Evolutionary conservation across 2,329 filamentous ascomycete species (phyloP).

Genomic region (Malbranchea zuffiana): DNA sequence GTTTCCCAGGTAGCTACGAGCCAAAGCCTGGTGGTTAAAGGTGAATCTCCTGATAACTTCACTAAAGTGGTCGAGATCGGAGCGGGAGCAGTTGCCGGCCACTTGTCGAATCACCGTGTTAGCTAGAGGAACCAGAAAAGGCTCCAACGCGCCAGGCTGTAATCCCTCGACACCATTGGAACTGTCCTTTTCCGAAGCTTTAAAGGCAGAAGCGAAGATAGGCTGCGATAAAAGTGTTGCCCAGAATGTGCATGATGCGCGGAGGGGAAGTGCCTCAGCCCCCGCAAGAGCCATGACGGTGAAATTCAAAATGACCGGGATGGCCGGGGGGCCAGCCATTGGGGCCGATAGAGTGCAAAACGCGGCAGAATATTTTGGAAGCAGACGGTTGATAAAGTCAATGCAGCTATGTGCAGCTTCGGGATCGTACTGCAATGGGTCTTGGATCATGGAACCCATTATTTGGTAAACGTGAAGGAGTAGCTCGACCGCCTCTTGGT

Average conservation of each 20-base stretch:
- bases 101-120: slow-evolving; percentile 32
- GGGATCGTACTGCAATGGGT: slow-evolving; percentile 29
- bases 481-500: slow-evolving; percentile 25
- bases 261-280: slow-evolving; percentile 37
- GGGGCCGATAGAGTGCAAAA: slow-evolving; percentile 26
- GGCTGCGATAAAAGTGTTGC: slow-evolving; percentile 29
- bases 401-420: slow-evolving; percentile 36
- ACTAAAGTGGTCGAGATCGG: slow-evolving; percentile 33
- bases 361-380: slow-evolving; percentile 32
- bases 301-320: slow-evolving; percentile 31
- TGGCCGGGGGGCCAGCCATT: slow-evolving; percentile 20
- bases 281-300: slow-evolving; percentile 32
- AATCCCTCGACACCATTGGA: slow-evolving; percentile 11
- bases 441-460: slow-evolving; percentile 29
- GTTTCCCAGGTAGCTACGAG: slow-evolving; percentile 28
- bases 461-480: slow-evolving; percentile 32
- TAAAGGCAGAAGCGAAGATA: slow-evolving; percentile 12
- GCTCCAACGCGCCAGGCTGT: slow-evolving; percentile 22
- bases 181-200: slow-evolving; percentile 2
- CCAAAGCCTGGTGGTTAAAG: slow-evolving; percentile 33
- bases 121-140: slow-evolving; percentile 29
- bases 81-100: slow-evolving; percentile 35
- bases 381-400: slow-evolving; percentile 34
- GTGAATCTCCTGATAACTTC: slow-evolving; percentile 33
- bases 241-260: slow-evolving; percentile 37